phyloP scores from a whole-genome alignment of 257 asterid genomes.

The Solanum pinnatisectum region DNA sequence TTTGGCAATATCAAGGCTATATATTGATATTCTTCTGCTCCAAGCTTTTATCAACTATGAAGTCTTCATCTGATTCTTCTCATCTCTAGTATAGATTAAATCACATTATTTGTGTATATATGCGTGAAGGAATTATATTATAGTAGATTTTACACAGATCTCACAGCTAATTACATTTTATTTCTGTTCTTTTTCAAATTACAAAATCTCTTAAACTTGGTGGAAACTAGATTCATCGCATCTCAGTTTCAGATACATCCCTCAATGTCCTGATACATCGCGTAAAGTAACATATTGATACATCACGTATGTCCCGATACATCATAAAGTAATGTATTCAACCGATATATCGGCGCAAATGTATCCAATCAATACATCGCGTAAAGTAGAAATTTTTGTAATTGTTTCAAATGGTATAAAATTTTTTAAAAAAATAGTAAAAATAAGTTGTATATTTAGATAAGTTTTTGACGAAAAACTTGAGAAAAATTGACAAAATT shows the following conservation, averaged over 20 bases:
- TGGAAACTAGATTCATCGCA: fast-evolving
- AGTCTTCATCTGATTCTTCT: background rate
- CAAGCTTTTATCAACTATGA: background rate
- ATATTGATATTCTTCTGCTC: background rate
- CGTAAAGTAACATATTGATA: no score
- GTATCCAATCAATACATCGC: no score
- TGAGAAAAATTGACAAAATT: fast-evolving
- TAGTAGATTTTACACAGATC: background rate
- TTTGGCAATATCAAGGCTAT: background rate
- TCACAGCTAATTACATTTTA: background rate
- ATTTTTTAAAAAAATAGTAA: no score
- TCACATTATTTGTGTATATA: background rate
- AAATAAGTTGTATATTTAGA: no score
- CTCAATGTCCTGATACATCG: no score
- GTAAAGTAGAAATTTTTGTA: background rate
- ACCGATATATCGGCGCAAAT: no score
- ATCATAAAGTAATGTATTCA: no score
- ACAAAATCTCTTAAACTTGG: no score
- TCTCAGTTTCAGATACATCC: no score
- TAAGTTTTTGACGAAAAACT: no score
- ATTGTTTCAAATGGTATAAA: no score
- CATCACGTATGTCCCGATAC: no score
- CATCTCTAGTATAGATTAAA: background rate
- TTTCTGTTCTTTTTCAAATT: fast-evolving
- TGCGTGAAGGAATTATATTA: background rate